Base-by-base conservation (phyloP, 2,329 filamentous ascomycete species). In the Amauroascus niger region DNA sequence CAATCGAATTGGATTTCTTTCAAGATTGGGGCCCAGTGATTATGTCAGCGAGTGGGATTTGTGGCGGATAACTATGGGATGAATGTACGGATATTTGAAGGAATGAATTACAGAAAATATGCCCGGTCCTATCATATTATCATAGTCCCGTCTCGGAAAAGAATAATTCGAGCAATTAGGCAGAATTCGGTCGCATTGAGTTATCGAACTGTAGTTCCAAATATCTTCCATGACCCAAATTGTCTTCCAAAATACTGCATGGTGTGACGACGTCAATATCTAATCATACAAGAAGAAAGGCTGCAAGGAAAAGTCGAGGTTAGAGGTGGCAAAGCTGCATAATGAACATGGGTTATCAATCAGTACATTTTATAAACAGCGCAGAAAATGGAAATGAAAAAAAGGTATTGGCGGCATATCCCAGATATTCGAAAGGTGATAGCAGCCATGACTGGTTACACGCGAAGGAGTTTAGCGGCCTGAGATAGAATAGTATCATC, bases 401-500 rank as follows among this genome's bases (percentile, higher is more conserved):
- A 35, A n/a, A n/a, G n/a, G 41, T 13, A 22, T n/a, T 14, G 48
- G 7, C 6, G 30, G 26, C 49, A 51, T 28, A 16, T n/a, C 11
- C 33, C 22, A 40, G 4, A 50, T 20, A 6, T 6, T 49, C 33
- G 9, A 43, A 43, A 50, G 28, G 5, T 8, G 45, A 28, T 33
- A 35, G 37, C 41, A 47, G n/a, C n/a, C 33, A 40, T 22, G 9
- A 22, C 30, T 6, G 18, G 8, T 75, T 82, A 93, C 68, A 94
- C 76, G 61, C 82, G 81, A 67, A 98, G 78, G 64, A 97, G 78
- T 82, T 96, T 97, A 63, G 85, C 88, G 53, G 86, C 86, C 70
- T 93, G 91, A 64, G 86, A 77, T 71, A 88, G 85, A 67, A 98
- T 96, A 64, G 95, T 78, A 60, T 83, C 72, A 76, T 95, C 88